Base-by-base conservation (phyloP, 2,329 filamentous ascomycete species). In the Trichoderma atrobrunneum region DNA sequence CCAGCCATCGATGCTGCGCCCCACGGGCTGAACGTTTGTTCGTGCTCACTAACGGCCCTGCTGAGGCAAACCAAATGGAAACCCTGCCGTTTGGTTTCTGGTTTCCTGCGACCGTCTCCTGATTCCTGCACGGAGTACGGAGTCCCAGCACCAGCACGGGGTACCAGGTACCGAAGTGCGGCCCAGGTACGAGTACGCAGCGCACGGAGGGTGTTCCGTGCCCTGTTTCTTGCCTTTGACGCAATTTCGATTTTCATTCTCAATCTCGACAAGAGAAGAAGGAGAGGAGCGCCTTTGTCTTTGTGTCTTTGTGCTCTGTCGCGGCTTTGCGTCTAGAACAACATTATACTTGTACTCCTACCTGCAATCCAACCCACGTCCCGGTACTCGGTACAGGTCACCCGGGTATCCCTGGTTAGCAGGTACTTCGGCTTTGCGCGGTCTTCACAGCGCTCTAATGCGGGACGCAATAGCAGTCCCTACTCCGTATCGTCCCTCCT, bases 1-100 rank as follows among this genome's bases (percentile, higher is more conserved):
- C 59, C 68, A 71, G 68, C 68, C 68, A 71, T 70, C 32, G 59
- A 59, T 39, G 54, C 69, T 71, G 60, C 61, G 69, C 69, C 69
- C 69, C 69, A 71, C 69, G 51, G 68, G 69, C 69, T 71, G 69
- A 71, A 65, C 61, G 57, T 51, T 70, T 60, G 56, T 24, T n/a
- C 43, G 60, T 62, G 28, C 57, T 60, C 48, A 54, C 48, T 54
- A 54, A 54, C 21, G 48, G 26, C n/a, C 30, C 32, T 61, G 59
- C 21, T 61, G 59, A 61, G 59, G 59, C 59, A 60, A 60, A 34
- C 57, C 28, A 57, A 14, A 30, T 32, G 28, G 28, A 61, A 21
- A 34, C 30, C 59, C 59, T 32, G 62, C 39, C 39, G 18, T 28
- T 54, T 34, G 62, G 18, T 48, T 64, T 28, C 60, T 43, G 32